phyloP scores from a whole-genome alignment of 768 basidiomycete genomes.

The Pisolithus orientalis region DNA sequence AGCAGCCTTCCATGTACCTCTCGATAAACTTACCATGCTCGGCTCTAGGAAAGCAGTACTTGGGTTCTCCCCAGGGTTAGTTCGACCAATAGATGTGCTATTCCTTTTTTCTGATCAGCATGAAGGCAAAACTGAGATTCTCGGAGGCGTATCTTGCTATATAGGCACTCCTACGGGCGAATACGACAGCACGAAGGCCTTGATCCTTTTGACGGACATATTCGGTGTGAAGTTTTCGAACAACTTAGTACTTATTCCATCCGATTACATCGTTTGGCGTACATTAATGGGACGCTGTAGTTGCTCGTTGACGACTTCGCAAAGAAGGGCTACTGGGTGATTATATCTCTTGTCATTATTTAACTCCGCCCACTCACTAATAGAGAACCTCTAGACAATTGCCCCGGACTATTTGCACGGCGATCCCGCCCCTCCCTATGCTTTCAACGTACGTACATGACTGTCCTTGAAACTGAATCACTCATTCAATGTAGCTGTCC shows the following conservation, averaged over 20 bases:
- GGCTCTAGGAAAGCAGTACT: no score
- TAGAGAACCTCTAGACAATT: constrained; percentile 8
- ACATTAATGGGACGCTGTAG: constrained; percentile 16
- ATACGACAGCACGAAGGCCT: not conserved
- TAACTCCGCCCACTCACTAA: not conserved
- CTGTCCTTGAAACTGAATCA: not conserved
- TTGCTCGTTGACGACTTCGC: constrained; percentile 40
- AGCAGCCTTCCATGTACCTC: no score
- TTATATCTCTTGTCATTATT: not conserved
- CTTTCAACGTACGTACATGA: constrained; percentile 3
- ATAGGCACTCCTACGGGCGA: not conserved
- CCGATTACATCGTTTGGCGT: not conserved
- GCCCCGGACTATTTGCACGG: constrained; percentile 23
- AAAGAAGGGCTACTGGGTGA: constrained; percentile 32
- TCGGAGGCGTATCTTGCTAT: not conserved
- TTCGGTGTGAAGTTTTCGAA: constrained; percentile 10
- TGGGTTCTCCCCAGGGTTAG: no score
- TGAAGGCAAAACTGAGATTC: not conserved
- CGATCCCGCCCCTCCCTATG: constrained; percentile 20
- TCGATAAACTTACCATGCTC: no score
- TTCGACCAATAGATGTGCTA: no score
- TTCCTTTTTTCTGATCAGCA: not conserved
- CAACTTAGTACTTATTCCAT: constrained; percentile 10
- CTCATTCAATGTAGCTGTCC: not conserved
- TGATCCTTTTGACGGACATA: not conserved